Percentiles rank a stretch among this genome's conserved stretches.
These are phyloP conservation scores for Euphorbia celastroides DNA, from an alignment of 441 rosid genomes.

Conservation along the genomic window DNA sequence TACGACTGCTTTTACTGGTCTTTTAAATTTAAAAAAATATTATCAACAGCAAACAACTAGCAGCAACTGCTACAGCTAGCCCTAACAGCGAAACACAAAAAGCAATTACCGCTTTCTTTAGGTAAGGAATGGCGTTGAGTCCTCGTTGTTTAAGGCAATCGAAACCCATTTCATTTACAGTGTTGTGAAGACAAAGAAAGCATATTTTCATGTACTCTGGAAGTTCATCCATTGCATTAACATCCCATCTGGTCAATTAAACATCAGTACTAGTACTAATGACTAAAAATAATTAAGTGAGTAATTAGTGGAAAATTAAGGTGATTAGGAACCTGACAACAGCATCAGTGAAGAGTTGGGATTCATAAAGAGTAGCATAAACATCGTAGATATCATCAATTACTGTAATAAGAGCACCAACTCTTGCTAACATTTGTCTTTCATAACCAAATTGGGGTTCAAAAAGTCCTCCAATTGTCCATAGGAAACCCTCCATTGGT, in stretches of 20 bases:
- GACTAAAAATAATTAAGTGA: no score
- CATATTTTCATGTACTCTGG: constrained; percentile 31
- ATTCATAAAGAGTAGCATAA: constrained; percentile 17
- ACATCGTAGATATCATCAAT: constrained; percentile 22
- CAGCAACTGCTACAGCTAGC: no score
- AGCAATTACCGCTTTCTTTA: background rate
- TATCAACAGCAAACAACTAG: no score
- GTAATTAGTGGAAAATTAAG: no score
- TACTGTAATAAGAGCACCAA: constrained; percentile 3
- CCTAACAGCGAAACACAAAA: no score
- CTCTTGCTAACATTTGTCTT: background rate
- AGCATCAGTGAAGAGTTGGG: constrained; percentile 9
- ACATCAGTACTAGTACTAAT: no score
- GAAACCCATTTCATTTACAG: constrained; percentile 18
- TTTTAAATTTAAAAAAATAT: no score
- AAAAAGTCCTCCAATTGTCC: background rate
- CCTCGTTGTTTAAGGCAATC: constrained; percentile 15
- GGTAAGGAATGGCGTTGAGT: background rate
- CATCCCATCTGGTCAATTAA: constrained; percentile 22
- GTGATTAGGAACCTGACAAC: constrained; percentile 5
- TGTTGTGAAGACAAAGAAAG: constrained; percentile 17
- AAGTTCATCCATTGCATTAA: constrained; percentile 17
- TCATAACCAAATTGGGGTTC: constrained; percentile 19
- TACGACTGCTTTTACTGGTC: no score
- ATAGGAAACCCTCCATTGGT: constrained; percentile 11